Conservation (phyloP, 495 filamentous ascomycete genomes). For the Hypoxylon subgilvum region DNA sequence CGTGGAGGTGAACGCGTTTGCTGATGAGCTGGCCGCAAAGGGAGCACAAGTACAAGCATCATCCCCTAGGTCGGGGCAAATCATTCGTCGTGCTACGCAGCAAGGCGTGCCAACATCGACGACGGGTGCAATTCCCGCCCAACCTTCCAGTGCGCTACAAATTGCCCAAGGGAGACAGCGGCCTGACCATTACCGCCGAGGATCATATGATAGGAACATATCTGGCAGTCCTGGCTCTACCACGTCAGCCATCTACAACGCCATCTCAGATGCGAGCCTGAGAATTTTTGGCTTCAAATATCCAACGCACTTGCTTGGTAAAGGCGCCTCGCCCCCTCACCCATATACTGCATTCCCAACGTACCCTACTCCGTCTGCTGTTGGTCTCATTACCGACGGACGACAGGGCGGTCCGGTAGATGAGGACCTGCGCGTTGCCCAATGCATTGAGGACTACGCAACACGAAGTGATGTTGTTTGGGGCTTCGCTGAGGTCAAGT, state of each 20-base stretch:
- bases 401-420: slow-evolving; percentile 67
- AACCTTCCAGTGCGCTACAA: slow-evolving; percentile 68
- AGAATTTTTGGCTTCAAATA: slow-evolving; percentile 79
- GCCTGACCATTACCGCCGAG: slow-evolving; percentile 66
- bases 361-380: slow-evolving; percentile 71
- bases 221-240: slow-evolving; percentile 78
- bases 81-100: slow-evolving; percentile 65
- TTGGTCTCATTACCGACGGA: slow-evolving; percentile 69
- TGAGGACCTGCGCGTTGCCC: slow-evolving; percentile 78
- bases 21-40: slow-evolving; percentile 87
- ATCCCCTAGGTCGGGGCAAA: slow-evolving; percentile 54
- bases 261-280: slow-evolving; percentile 90
- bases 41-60: slow-evolving; percentile 62
- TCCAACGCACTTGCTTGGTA: slow-evolving; percentile 67
- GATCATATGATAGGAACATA: slow-evolving; percentile 79
- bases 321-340: slow-evolving; percentile 77
- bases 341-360: slow-evolving; percentile 82
- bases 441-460: slow-evolving; percentile 86
- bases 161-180: slow-evolving; percentile 64
- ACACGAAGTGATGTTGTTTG: slow-evolving; percentile 93
- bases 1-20: slow-evolving; percentile 95
- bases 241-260: slow-evolving; percentile 90
- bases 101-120: slow-evolving; percentile 64
- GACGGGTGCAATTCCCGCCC: slow-evolving; percentile 63
- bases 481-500: slow-evolving; percentile 97